Evolutionary conservation across 495 filamentous ascomycete genomes (phyloP).

Genomic region (Baudoinia panamericana): DNA sequence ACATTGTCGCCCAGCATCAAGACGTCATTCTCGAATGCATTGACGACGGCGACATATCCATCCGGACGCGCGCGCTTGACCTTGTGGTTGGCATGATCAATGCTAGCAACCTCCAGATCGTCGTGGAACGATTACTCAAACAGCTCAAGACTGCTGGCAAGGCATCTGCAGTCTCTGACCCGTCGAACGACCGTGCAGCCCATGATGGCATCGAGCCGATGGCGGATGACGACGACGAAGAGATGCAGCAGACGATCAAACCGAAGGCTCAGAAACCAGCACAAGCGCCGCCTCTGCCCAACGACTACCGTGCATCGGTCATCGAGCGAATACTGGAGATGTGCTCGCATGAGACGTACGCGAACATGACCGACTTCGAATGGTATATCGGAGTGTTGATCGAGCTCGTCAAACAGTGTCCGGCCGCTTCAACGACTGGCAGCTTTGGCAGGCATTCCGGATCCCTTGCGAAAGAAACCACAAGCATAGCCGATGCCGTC

Average conservation of each 20-base stretch:
- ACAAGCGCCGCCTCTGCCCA: conserved; percentile 43
- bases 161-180: conserved; percentile 27
- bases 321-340: conserved; percentile 72
- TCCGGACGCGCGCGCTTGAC: conserved; percentile 82
- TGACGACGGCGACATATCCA: conserved; percentile 92
- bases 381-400: conserved; percentile 87
- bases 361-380: conserved; percentile 75
- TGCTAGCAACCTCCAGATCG: conserved; percentile 62
- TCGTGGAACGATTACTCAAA: conserved; percentile 73
- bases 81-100: conserved; percentile 84
- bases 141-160: conserved; percentile 53
- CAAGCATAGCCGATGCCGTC: conserved; percentile 35
- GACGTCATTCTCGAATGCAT: conserved; percentile 93
- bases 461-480: conserved; percentile 4
- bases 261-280: conserved; percentile 24
- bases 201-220: conserved; percentile 29
- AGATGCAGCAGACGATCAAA: conserved; percentile 34
- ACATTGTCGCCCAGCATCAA: conserved; percentile 77
- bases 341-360: conserved; percentile 83
- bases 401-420: conserved; percentile 63
- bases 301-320: conserved; percentile 69
- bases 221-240: conserved; percentile 48
- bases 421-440: conserved; percentile 17
- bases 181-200: conserved; percentile 25
- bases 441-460: not conserved